These are phyloP conservation scores for Scheffersomyces amazonensis DNA, from an alignment of 805 yeast species.

Conservation along the genomic window DNA sequence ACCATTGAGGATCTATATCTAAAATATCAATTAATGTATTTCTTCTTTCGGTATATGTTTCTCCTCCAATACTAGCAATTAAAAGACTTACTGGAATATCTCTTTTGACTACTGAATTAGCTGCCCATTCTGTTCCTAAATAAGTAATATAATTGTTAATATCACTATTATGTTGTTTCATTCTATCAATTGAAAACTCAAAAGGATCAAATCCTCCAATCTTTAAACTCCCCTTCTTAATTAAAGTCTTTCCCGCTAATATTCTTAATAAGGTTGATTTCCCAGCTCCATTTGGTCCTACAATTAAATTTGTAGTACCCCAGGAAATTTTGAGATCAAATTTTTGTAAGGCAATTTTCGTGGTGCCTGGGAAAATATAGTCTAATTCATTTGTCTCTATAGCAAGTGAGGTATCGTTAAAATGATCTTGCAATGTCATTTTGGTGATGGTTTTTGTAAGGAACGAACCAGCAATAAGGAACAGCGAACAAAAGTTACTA, in stretches of 20 bases:
- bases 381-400: constrained; percentile 63
- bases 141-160: constrained; percentile 62
- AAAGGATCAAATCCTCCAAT: constrained; percentile 92
- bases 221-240: constrained; percentile 63
- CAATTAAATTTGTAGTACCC: constrained; percentile 70
- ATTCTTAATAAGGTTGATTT: constrained; percentile 84
- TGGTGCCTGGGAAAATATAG: constrained; percentile 61
- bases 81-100: constrained; percentile 85
- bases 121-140: constrained; percentile 97
- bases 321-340: constrained; percentile 61
- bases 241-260: constrained; percentile 87
- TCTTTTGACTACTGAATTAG: constrained; percentile 82
- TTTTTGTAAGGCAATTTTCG: constrained; percentile 64
- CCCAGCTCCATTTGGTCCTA: constrained; percentile 98
- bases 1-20: constrained; percentile 87
- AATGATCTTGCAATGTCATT: constrained; percentile 1
- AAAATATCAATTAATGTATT: constrained; percentile 71
- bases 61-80: constrained; percentile 76
- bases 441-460: too few species aligned
- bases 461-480: too few species aligned
- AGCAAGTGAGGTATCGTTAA: constrained; percentile 30
- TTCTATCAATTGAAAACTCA: constrained; percentile 49
- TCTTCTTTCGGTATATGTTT: constrained; percentile 64
- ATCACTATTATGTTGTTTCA: constrained; percentile 39
- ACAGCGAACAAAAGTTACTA: too few species aligned